Evolutionary conservation across 2,329 filamentous ascomycete genomes (phyloP).

Genomic region (Pezicula neosporulosa): DNA sequence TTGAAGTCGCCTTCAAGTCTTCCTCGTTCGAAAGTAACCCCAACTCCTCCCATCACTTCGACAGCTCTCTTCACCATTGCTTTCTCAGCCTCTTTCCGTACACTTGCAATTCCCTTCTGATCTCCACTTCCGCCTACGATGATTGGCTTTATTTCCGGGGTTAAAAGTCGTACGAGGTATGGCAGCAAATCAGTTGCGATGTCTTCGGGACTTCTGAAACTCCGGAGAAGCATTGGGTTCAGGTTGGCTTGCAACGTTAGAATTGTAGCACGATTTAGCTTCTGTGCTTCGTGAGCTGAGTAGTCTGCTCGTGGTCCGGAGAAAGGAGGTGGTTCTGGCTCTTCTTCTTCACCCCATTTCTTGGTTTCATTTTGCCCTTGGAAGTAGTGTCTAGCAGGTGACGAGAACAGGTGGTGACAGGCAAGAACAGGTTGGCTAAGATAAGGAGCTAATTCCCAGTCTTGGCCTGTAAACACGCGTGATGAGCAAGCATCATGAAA

Average conservation of each 20-base stretch:
- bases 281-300: slow-evolving; percentile 74
- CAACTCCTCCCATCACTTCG: slow-evolving; percentile 76
- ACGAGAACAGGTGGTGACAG: slow-evolving; percentile 88
- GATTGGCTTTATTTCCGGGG: slow-evolving; percentile 88
- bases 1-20: slow-evolving; percentile 69
- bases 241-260: slow-evolving; percentile 71
- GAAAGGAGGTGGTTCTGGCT: slow-evolving; percentile 63
- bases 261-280: slow-evolving; percentile 72
- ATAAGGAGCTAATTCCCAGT: slow-evolving; percentile 90
- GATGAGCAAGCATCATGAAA: slow-evolving; percentile 86
- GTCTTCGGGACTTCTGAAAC: slow-evolving; percentile 75
- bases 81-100: slow-evolving; percentile 83
- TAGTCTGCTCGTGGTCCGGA: slow-evolving; percentile 80
- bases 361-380: slow-evolving; percentile 43
- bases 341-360: slow-evolving; percentile 38
- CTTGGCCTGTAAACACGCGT: slow-evolving; percentile 76
- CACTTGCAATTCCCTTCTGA: slow-evolving; percentile 69
- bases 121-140: slow-evolving; percentile 70
- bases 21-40: slow-evolving; percentile 76
- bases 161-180: slow-evolving; percentile 77
- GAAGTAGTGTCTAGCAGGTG: slow-evolving; percentile 45
- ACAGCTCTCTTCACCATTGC: slow-evolving; percentile 76
- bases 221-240: slow-evolving; percentile 68
- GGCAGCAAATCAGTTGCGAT: slow-evolving; percentile 82
- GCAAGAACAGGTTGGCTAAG: slow-evolving; percentile 82